These are phyloP conservation scores for Malassezia slooffiae DNA, from an alignment of 1,284 basidiomycete species.

Conservation along the genomic window DNA sequence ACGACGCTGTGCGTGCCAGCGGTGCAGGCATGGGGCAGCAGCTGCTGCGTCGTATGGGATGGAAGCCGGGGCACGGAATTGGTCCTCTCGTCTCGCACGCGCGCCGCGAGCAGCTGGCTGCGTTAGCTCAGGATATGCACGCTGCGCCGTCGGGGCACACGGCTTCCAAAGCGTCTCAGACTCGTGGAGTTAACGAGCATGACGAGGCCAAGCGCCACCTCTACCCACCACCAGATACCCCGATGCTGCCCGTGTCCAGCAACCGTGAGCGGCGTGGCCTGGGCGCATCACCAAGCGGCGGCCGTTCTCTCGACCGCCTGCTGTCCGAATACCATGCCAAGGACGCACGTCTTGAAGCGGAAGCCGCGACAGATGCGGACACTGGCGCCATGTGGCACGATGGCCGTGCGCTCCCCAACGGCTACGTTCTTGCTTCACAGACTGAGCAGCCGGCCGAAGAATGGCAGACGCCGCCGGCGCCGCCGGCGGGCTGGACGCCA, in stretches of 20 bases:
- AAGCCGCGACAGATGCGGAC: no score
- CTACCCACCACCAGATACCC: constrained; percentile 71
- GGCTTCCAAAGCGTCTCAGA: constrained; percentile 5
- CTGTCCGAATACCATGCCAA: no score
- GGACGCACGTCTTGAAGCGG: no score
- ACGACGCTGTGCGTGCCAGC: neutral
- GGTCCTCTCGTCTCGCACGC: constrained; percentile 75
- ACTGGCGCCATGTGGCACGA: constrained; percentile 61
- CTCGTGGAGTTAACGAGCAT: constrained; percentile 4
- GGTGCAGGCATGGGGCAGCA: constrained; percentile 32
- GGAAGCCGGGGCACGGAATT: constrained; percentile 81
- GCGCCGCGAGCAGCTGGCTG: constrained; percentile 54
- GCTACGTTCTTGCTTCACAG: constrained; percentile 62
- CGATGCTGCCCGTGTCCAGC: constrained; percentile 55
- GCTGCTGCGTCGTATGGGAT: constrained; percentile 86
- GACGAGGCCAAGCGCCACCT: constrained; percentile 64
- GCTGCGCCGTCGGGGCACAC: neutral
- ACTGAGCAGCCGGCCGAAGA: constrained; percentile 63
- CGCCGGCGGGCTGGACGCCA: constrained; percentile 71
- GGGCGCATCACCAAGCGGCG: no score
- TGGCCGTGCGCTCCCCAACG: constrained; percentile 61
- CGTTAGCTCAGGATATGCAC: constrained; percentile 7
- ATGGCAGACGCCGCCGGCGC: constrained; percentile 64
- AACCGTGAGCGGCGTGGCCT: constrained; percentile 70
- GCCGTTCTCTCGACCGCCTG: no score